These are phyloP conservation scores for Clarireedia paspali DNA, from an alignment of 2,329 filamentous ascomycete species.

Conservation along the genomic window DNA sequence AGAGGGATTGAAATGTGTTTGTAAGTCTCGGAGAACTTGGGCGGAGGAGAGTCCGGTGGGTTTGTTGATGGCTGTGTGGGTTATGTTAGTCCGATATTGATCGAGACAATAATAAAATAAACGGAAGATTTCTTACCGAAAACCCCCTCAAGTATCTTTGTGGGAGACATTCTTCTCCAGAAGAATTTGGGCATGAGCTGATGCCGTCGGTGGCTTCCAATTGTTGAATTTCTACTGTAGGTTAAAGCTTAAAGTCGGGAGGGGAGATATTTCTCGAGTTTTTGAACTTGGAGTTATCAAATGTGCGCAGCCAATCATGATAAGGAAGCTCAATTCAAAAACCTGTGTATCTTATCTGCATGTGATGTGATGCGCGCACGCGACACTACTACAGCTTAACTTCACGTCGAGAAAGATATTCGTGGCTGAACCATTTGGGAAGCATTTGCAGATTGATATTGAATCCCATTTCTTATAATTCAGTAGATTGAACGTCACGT, in stretches of 20 bases:
- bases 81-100: slow-evolving; percentile 6
- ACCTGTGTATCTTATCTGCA: slow-evolving; percentile 3
- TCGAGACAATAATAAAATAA: neutral
- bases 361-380: neutral
- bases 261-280: slow-evolving; percentile 2
- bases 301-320: neutral
- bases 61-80: slow-evolving; percentile 77
- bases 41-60: slow-evolving; percentile 80
- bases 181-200: slow-evolving; percentile 16
- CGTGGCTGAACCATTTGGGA: neutral
- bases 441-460: too few relatives aligned
- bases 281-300: neutral
- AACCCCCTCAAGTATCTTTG: slow-evolving; percentile 52
- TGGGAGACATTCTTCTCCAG: slow-evolving; percentile 26
- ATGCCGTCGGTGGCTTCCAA: neutral
- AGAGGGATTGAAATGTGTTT: slow-evolving; percentile 77
- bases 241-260: neutral
- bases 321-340: neutral
- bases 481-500: too few relatives aligned
- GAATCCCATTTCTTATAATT: too few relatives aligned
- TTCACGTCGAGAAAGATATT: neutral
- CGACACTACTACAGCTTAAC: too few relatives aligned
- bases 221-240: too few relatives aligned
- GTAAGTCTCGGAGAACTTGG: slow-evolving; percentile 82
- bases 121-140: slow-evolving; percentile 40